phyloP scores from a whole-genome alignment of 1,284 basidiomycete species.

The Ustilago bromivora region DNA sequence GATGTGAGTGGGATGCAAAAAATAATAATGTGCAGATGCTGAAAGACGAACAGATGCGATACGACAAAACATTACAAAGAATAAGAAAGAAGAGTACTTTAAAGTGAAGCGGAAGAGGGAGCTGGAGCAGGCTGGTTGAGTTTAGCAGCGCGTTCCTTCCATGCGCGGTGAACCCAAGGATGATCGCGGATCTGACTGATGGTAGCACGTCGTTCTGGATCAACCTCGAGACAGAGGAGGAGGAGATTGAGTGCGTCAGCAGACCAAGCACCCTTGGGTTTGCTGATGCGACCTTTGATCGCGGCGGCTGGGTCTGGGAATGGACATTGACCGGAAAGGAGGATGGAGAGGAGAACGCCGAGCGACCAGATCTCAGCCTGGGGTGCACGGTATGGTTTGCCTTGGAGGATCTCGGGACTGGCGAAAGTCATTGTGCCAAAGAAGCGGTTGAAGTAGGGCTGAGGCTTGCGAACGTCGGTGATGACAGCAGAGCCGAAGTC shows the following conservation, averaged over 20 bases:
- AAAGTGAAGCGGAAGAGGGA: conserved; percentile 2
- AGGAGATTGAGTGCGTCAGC: conserved; percentile 75
- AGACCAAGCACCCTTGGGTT: conserved; percentile 57
- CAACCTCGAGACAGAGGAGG: conserved; percentile 79
- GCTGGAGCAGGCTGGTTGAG: conserved; percentile 8
- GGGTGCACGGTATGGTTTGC: conserved; percentile 76
- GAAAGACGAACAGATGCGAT: conserved; percentile 4
- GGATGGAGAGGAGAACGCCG: conserved; percentile 87
- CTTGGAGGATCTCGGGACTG: conserved; percentile 80
- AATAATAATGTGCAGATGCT: conserved; percentile 15
- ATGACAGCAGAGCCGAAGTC: conserved; percentile 91
- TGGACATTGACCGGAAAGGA: conserved; percentile 85
- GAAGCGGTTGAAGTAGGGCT: conserved; percentile 75
- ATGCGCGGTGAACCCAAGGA: conserved; percentile 76
- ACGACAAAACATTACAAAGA: background rate
- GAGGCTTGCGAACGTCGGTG: conserved; percentile 77
- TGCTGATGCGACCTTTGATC: conserved; percentile 71
- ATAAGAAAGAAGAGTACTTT: background rate
- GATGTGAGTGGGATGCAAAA: conserved; percentile 15
- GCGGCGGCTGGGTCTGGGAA: conserved; percentile 82
- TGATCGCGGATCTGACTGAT: conserved; percentile 81
- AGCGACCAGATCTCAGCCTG: conserved; percentile 91
- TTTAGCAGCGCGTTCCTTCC: conserved; percentile 53
- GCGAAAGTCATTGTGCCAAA: conserved; percentile 68
- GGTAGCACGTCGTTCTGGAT: conserved; percentile 77